phyloP scores from a whole-genome alignment of 768 basidiomycete species.

The Leccinum imitatum region DNA sequence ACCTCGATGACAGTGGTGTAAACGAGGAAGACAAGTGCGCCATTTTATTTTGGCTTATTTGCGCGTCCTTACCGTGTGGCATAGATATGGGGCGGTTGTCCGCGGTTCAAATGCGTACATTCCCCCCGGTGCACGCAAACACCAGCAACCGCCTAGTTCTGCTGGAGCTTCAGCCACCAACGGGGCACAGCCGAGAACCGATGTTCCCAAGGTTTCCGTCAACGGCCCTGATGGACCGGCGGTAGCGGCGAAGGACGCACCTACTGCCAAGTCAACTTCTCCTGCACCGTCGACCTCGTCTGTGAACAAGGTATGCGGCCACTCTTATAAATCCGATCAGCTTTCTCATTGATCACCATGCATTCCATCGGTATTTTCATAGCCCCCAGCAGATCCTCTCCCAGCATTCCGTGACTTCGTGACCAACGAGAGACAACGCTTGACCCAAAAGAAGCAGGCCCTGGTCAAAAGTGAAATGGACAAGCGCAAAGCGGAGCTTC shows the following conservation, averaged over 20 bases:
- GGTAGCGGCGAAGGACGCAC: conserved; percentile 41
- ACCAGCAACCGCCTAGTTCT: conserved; percentile 12
- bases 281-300: conserved; percentile 51
- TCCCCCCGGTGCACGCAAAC: conserved; percentile 83
- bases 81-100: conserved; percentile 89
- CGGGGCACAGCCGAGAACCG: conserved; percentile 34
- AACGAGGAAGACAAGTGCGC: conserved; percentile 97
- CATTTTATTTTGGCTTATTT: conserved; percentile 14
- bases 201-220: conserved; percentile 71
- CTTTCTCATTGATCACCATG: conserved; percentile 8
- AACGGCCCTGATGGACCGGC: conserved; percentile 75
- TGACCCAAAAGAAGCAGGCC: conserved; percentile 89
- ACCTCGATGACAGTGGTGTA: conserved; percentile 64
- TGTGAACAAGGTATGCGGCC: conserved; percentile 49
- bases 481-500: conserved; percentile 87
- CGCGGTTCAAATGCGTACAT: conserved; percentile 89
- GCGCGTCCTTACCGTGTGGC: conserved; percentile 20
- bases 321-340: not conserved
- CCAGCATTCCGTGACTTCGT: conserved; percentile 93
- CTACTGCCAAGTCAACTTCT: conserved; percentile 59
- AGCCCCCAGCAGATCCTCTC: conserved; percentile 74
- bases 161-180: conserved; percentile 32
- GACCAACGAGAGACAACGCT: conserved; percentile 82
- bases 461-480: conserved; percentile 93
- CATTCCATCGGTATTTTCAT: conserved; percentile 9